phyloP scores from a whole-genome alignment of 495 filamentous ascomycete species.

The Aspergillus avenaceus region DNA sequence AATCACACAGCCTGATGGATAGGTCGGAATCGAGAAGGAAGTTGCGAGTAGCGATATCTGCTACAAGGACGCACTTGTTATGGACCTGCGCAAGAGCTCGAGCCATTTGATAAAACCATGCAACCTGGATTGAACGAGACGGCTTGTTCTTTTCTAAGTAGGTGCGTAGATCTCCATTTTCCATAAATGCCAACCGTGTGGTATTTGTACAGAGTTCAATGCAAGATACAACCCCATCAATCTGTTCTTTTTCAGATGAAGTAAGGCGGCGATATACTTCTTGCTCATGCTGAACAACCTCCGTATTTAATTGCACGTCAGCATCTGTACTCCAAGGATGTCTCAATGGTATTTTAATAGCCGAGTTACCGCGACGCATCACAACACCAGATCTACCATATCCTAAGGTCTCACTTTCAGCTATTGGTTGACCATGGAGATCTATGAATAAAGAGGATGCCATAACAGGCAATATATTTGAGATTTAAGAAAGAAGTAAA shows the following conservation, averaged over 20 bases:
- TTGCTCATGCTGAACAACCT: conserved; percentile 20
- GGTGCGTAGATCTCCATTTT: conserved; percentile 23
- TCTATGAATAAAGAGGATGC: too few relatives aligned
- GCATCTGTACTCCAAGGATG: conserved; percentile 17
- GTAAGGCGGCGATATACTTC: conserved; percentile 22
- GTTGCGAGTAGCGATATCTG: conserved; percentile 28
- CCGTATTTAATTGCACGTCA: conserved; percentile 17
- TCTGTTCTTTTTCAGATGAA: conserved; percentile 6
- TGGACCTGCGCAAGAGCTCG: conserved; percentile 21
- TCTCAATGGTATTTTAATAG: conserved; percentile 19
- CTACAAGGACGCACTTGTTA: conserved; percentile 23
- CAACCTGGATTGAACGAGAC: conserved; percentile 17
- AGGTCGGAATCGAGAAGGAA: conserved; percentile 27
- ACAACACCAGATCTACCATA: conserved; percentile 8
- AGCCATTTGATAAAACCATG: conserved; percentile 26
- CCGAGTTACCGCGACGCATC: conserved; percentile 1
- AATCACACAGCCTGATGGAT: conserved; percentile 27
- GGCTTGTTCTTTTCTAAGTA: conserved; percentile 17
- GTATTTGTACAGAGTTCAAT: conserved; percentile 12
- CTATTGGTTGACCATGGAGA: not conserved
- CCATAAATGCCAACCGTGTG: conserved; percentile 22
- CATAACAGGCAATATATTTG: too few relatives aligned
- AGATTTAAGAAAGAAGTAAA: too few relatives aligned
- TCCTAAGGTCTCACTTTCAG: conserved; percentile 1
- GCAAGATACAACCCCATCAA: conserved; percentile 15